Evolutionary conservation across 208 protist species (phyloP).

Genomic region (Trypanosoma cruzi): DNA sequence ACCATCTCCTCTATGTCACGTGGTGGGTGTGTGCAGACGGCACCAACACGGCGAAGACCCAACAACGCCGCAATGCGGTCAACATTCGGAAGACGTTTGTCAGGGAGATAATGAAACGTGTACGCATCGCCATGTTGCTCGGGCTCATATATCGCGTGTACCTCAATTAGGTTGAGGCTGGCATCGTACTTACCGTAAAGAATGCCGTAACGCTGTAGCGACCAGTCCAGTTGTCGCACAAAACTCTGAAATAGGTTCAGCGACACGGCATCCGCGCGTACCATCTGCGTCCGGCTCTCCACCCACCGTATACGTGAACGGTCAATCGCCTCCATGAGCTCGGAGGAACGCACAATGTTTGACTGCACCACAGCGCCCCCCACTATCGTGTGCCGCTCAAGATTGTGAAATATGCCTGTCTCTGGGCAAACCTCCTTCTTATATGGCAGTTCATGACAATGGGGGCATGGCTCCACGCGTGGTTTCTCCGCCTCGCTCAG

Average conservation of each 20-base stretch:
- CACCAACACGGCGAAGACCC: slow-evolving; percentile 80
- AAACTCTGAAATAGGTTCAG: slow-evolving; percentile 90
- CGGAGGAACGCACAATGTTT: slow-evolving; percentile 50
- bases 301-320: slow-evolving; percentile 77
- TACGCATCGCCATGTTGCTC: slow-evolving; percentile 70
- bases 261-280: slow-evolving; percentile 68
- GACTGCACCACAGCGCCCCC: slow-evolving; percentile 60
- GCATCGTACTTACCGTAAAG: slow-evolving; percentile 80
- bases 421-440: slow-evolving; percentile 55
- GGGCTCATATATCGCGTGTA: slow-evolving; percentile 89
- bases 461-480: slow-evolving; percentile 46
- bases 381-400: slow-evolving; percentile 56
- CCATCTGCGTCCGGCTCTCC: slow-evolving; percentile 67
- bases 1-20: slow-evolving; percentile 45
- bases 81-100: slow-evolving; percentile 45
- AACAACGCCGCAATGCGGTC: slow-evolving; percentile 63
- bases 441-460: slow-evolving; percentile 65
- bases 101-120: slow-evolving; percentile 48
- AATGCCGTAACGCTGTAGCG: slow-evolving; percentile 83
- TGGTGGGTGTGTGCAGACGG: slow-evolving; percentile 77
- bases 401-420: slow-evolving; percentile 79
- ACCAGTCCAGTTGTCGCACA: slow-evolving; percentile 68
- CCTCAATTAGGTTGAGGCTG: slow-evolving; percentile 43
- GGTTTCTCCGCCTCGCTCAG: slow-evolving; percentile 37
- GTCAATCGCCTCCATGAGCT: slow-evolving; percentile 80